Conservation (phyloP, 1,284 basidiomycete species). For the Heterobasidion irregulare region DNA sequence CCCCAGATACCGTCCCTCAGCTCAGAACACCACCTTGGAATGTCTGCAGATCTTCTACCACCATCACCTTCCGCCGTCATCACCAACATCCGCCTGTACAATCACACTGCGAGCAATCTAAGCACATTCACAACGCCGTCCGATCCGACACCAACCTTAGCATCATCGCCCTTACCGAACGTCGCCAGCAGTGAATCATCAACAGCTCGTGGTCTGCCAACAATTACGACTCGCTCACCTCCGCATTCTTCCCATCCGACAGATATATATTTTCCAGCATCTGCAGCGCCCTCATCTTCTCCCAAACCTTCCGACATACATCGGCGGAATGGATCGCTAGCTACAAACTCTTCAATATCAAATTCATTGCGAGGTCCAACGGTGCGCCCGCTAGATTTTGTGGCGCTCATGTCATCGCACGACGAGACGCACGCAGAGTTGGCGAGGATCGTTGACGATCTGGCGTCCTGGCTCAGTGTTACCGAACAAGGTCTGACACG, state of each 20-base stretch:
- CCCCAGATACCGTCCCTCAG: slow-evolving; percentile 54
- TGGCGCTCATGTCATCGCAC: slow-evolving; percentile 43
- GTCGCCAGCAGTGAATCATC: slow-evolving; percentile 19
- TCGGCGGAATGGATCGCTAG: slow-evolving; percentile 13
- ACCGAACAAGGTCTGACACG: slow-evolving; percentile 66
- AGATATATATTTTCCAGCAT: background rate
- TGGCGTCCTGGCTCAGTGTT: slow-evolving; percentile 74
- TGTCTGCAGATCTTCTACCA: slow-evolving; percentile 58
- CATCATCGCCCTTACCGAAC: slow-evolving; percentile 13
- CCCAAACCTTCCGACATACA: slow-evolving; percentile 4
- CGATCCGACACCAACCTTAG: background rate
- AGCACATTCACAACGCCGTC: slow-evolving; percentile 19
- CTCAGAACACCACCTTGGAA: slow-evolving; percentile 61
- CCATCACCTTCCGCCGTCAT: slow-evolving; percentile 63
- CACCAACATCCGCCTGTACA: slow-evolving; percentile 34
- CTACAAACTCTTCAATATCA: background rate
- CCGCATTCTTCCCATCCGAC: background rate
- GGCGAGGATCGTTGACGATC: slow-evolving; percentile 69
- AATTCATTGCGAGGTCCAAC: slow-evolving; percentile 26
- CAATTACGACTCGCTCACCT: slow-evolving; percentile 1
- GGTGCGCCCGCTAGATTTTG: slow-evolving; percentile 64
- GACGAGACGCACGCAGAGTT: slow-evolving; percentile 69
- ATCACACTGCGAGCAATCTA: slow-evolving; percentile 31
- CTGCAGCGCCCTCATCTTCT: background rate
- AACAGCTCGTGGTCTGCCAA: slow-evolving; percentile 11